Evolutionary conservation across 495 filamentous ascomycete genomes (phyloP).

Genomic region (Paragyromitra xinjiangensis): DNA sequence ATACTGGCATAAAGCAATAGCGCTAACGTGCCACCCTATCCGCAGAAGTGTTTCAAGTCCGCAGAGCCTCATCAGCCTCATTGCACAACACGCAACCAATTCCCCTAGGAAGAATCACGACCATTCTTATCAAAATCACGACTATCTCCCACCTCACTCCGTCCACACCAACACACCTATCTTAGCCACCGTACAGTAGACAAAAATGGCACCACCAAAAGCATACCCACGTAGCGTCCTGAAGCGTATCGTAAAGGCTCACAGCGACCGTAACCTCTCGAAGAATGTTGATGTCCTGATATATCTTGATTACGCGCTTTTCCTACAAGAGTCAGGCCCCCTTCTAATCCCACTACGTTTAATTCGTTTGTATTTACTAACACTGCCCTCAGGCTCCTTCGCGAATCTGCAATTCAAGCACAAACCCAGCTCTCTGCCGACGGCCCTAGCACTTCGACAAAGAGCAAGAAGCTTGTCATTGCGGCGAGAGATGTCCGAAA

Average conservation of each 20-base stretch:
- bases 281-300: conserved; percentile 91
- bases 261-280: conserved; percentile 78
- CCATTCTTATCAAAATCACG: conserved; percentile 8
- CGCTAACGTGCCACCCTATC: background rate
- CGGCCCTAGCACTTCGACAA: conserved; percentile 15
- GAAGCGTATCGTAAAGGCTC: conserved; percentile 88
- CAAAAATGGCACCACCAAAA: conserved; percentile 60
- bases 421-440: conserved; percentile 63
- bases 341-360: background rate
- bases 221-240: conserved; percentile 85
- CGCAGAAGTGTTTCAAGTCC: conserved; percentile 8
- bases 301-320: conserved; percentile 85
- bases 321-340: conserved; percentile 82
- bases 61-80: conserved; percentile 39
- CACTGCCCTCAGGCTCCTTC: conserved; percentile 71
- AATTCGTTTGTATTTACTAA: background rate
- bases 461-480: conserved; percentile 70
- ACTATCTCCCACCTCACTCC: background rate
- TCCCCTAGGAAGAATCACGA: conserved; percentile 1
- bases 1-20: background rate
- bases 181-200: background rate
- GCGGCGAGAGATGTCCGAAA: conserved; percentile 75
- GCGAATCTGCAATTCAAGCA: conserved; percentile 79
- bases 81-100: conserved; percentile 3
- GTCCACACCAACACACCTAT: background rate